phyloP scores from a whole-genome alignment of 164 flowering plant genomes.

The Cinnamomum micranthum region DNA sequence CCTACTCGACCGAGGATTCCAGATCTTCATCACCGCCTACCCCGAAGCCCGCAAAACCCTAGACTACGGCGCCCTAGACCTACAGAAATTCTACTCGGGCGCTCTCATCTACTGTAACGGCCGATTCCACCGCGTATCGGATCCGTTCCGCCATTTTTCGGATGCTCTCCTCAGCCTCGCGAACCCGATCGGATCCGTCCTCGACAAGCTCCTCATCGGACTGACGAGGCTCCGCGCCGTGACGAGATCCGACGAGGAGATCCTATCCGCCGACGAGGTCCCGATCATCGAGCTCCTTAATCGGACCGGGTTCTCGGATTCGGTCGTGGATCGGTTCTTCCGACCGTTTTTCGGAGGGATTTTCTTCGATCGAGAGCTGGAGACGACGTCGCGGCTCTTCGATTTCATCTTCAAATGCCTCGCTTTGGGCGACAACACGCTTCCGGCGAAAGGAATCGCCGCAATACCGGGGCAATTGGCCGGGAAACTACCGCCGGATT shows the following conservation, averaged over 20 bases:
- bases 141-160: conserved; percentile 66
- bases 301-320: conserved; percentile 61
- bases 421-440: conserved; percentile 81
- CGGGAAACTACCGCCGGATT: conserved; percentile 41
- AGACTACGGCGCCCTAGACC: conserved; percentile 45
- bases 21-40: conserved; percentile 92
- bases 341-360: conserved; percentile 91
- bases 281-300: conserved; percentile 43
- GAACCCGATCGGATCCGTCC: conserved; percentile 72
- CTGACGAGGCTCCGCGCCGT: conserved; percentile 45
- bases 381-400: conserved; percentile 75
- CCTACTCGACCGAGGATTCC: conserved; percentile 89
- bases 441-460: conserved; percentile 73
- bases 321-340: conserved; percentile 67
- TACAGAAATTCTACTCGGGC: conserved; percentile 79
- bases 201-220: conserved; percentile 66
- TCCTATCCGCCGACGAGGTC: conserved; percentile 46
- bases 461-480: conserved; percentile 81
- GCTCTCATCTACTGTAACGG: conserved; percentile 61
- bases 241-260: conserved; percentile 50
- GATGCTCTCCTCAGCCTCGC: conserved; percentile 55
- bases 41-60: conserved; percentile 67
- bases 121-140: conserved; percentile 75
- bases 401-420: conserved; percentile 87
- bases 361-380: conserved; percentile 75